A percentile compares a stretch with the other conserved stretches of the same genome.
phyloP scores from a whole-genome alignment of 2,329 filamentous ascomycete species.

The Ustulina deusta region DNA sequence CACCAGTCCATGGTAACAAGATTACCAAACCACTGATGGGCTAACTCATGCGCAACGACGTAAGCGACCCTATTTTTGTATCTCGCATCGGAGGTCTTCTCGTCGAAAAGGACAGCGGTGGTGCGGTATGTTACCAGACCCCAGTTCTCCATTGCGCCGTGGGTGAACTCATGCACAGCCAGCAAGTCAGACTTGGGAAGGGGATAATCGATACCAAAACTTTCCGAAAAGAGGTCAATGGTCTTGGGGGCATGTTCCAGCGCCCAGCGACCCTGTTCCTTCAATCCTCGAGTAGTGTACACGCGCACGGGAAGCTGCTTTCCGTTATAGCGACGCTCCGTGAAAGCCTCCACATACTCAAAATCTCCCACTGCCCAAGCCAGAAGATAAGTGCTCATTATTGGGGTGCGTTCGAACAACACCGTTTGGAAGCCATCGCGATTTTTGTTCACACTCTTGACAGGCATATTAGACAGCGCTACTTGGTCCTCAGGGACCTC shows the following conservation, averaged over 20 bases:
- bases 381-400: conserved; percentile 92
- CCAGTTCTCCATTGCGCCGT: conserved; percentile 96
- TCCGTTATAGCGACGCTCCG: conserved; percentile 89
- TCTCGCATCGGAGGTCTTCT: conserved; percentile 86
- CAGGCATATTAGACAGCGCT: conserved; percentile 95
- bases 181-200: conserved; percentile 92
- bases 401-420: conserved; percentile 83
- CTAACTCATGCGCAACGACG: conserved; percentile 97
- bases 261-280: conserved; percentile 90
- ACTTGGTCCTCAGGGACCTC: conserved; percentile 90
- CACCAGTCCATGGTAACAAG: conserved; percentile 98
- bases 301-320: conserved; percentile 92
- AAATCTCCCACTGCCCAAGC: conserved; percentile 98
- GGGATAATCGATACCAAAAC: conserved; percentile 93
- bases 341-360: conserved; percentile 93
- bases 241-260: conserved; percentile 91
- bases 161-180: conserved; percentile 91
- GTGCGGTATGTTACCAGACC: conserved; percentile 95
- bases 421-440: conserved; percentile 77
- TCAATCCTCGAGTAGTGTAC: conserved; percentile 94
- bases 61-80: conserved; percentile 97
- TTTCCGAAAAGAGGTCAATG: conserved; percentile 96
- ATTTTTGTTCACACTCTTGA: conserved; percentile 73
- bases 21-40: conserved; percentile 96
- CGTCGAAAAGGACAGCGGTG: conserved; percentile 95